Base-by-base conservation (phyloP, 2,329 filamentous ascomycete genomes). In the Annulohypoxylon truncatum region DNA sequence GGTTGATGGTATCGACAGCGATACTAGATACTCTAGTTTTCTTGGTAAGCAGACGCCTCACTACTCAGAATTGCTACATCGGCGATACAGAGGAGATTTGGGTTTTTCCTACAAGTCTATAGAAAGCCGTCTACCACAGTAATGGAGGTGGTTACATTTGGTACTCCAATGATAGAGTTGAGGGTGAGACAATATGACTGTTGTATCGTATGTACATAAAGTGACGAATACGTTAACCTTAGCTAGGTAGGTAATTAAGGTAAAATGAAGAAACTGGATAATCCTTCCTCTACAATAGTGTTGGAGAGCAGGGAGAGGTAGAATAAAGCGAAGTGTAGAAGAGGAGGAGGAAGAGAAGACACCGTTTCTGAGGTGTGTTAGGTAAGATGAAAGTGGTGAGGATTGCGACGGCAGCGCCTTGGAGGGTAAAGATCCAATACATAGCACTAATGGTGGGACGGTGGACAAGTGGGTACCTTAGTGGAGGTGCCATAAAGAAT, bases 131-230 rank as follows among this genome's bases (percentile, higher is more conserved):
- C 53, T 38, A 52, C 15, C 31, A 28, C 60, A 35, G 53, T 48
- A 48, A 50, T 44, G 31, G 15, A 62, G 24, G 54, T 67, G 56
- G 52, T 66, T 64, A 67, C 64, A 64, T 67, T 69, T 59, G 24
- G 40, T 46, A 31, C 22, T 55, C 33, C 20, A 46, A 26, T 29
- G 20, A 42, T 52, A 55, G 26, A 54, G 18, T 59, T 53, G 59
- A 48, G 59, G 54, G 54, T 48, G 40, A 65, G 44, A 42, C 20
- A 56, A 38, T 31, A 58, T 15, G 28, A 26, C 29, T 12, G 61
- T 48, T 56, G 65, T 38, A 56, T 61, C 54, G 47, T 56, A 66
- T 35, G 42, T 59, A 66, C 63, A 64, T 59, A 35, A 50, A 64
- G 63, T 64, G 60, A 60, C 63, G 54, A 67, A 61, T 42, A 50